A percentile compares a stretch with the other conserved stretches of the same genome.
Evolutionary conservation across 2,329 filamentous ascomycete genomes (phyloP).

Genomic region (Bipolaris gigantea): DNA sequence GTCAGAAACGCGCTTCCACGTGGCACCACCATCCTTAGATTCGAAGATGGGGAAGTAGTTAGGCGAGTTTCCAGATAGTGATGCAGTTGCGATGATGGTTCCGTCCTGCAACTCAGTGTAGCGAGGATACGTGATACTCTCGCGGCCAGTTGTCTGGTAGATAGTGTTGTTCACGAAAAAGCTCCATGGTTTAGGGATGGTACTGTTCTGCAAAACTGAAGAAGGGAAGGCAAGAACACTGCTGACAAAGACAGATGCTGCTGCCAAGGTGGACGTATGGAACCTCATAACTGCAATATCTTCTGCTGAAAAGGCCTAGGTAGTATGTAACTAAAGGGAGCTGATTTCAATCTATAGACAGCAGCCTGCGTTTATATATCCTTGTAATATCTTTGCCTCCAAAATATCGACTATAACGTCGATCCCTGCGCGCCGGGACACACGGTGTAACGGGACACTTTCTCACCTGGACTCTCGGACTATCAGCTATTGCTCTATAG

Average conservation of each 20-base stretch:
- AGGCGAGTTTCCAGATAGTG: conserved; percentile 15
- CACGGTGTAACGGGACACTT: no score
- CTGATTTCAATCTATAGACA: neutral
- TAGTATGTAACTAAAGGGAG: neutral
- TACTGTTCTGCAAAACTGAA: neutral
- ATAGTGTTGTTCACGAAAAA: conserved; percentile 28
- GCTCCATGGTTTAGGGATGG: conserved; percentile 14
- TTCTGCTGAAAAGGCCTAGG: neutral
- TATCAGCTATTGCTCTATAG: no score
- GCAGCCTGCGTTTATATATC: conserved; percentile 25
- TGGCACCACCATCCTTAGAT: conserved; percentile 49
- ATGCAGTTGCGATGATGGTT: conserved; percentile 24
- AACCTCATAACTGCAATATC: conserved; percentile 1
- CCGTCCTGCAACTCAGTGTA: conserved; percentile 18
- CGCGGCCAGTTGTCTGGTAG: conserved; percentile 16
- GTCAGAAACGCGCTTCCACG: conserved; percentile 63
- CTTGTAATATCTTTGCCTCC: conserved; percentile 13
- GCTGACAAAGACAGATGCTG: neutral
- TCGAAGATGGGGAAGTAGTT: conserved; percentile 46
- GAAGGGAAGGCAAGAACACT: conserved; percentile 1
- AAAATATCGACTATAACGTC: no score
- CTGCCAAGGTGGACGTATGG: neutral
- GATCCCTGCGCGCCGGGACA: no score
- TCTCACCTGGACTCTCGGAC: no score
- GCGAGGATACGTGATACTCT: conserved; percentile 23